Percentiles rank a stretch among this genome's conserved stretches.
These are phyloP conservation scores for Mycena crocata DNA, from an alignment of 768 basidiomycete species.

Conservation along the genomic window DNA sequence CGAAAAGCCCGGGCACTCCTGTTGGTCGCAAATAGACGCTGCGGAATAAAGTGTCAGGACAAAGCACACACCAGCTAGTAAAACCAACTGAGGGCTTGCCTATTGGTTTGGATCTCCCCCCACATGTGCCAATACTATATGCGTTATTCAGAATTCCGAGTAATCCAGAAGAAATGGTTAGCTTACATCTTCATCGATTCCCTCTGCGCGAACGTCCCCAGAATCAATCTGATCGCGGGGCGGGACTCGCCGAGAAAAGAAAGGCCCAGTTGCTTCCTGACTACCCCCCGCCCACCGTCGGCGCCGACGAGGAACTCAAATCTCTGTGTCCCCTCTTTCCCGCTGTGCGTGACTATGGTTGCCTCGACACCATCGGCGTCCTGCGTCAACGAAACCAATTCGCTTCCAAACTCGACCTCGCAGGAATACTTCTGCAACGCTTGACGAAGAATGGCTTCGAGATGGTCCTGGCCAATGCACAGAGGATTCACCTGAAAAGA, in stretches of 20 bases:
- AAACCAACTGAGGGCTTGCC: too few relatives aligned
- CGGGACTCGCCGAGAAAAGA: constrained; percentile 44
- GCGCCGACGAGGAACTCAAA: constrained; percentile 36
- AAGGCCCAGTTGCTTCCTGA: constrained; percentile 38
- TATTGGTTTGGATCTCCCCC: too few relatives aligned
- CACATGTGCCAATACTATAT: too few relatives aligned
- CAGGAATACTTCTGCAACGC: constrained; percentile 33
- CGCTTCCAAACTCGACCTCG: constrained; percentile 37
- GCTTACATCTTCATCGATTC: constrained; percentile 52
- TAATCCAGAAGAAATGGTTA: too few relatives aligned
- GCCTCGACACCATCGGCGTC: constrained; percentile 35
- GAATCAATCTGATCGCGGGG: constrained; percentile 35
- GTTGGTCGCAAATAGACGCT: too few relatives aligned
- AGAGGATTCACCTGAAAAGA: constrained; percentile 25
- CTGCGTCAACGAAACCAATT: constrained; percentile 33
- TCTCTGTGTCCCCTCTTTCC: constrained; percentile 5
- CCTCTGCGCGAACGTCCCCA: constrained; percentile 52
- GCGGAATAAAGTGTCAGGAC: too few relatives aligned
- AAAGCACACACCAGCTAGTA: too few relatives aligned
- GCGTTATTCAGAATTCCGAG: too few relatives aligned
- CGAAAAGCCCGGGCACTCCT: too few relatives aligned
- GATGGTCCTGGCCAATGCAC: constrained; percentile 28
- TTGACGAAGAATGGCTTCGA: constrained; percentile 35
- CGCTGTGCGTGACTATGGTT: constrained; percentile 22
- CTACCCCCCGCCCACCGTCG: constrained; percentile 35